phyloP scores from a whole-genome alignment of 768 basidiomycete genomes.

The Fibroporia radiculosa region DNA sequence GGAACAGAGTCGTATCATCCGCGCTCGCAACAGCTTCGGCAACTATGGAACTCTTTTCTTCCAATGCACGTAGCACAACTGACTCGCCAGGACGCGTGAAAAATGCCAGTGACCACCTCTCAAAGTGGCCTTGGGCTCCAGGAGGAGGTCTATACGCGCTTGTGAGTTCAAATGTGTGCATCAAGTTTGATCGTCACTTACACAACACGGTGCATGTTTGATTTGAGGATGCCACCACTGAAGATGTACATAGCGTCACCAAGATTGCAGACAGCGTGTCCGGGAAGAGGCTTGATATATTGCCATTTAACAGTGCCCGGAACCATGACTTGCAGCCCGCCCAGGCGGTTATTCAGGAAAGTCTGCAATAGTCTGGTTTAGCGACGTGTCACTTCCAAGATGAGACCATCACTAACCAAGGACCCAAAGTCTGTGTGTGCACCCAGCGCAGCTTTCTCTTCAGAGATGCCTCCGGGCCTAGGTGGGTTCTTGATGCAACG shows the following conservation, averaged over 20 bases:
- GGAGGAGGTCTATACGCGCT: conserved; percentile 45
- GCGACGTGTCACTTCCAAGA: not conserved
- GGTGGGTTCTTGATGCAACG: conserved; percentile 28
- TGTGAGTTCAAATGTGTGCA: not conserved
- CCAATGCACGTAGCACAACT: conserved; percentile 41
- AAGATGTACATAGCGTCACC: conserved; percentile 26
- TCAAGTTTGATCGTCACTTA: conserved; percentile 3
- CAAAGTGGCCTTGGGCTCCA: conserved; percentile 40
- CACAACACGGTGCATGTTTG: conserved; percentile 26
- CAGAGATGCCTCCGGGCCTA: conserved; percentile 10
- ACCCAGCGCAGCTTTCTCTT: conserved; percentile 24
- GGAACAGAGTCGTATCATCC: conserved; percentile 28
- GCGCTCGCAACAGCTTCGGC: conserved; percentile 31
- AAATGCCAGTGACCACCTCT: conserved; percentile 63
- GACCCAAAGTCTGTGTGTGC: conserved; percentile 32
- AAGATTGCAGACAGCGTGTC: conserved; percentile 26
- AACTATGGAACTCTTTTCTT: conserved; percentile 43
- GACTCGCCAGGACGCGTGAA: conserved; percentile 59
- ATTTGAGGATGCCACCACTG: conserved; percentile 24
- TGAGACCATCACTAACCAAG: conserved; percentile 10
- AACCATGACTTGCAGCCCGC: conserved; percentile 60
- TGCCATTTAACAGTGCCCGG: conserved; percentile 58
- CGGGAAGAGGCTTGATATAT: conserved; percentile 42
- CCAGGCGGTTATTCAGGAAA: conserved; percentile 60
- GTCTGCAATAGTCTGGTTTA: conserved; percentile 29